Percentiles rank a stretch among this genome's conserved stretches.
Evolutionary conservation across 352 stramenopile genomes (phyloP).

Genomic region (Aphanomyces cochlioides): DNA sequence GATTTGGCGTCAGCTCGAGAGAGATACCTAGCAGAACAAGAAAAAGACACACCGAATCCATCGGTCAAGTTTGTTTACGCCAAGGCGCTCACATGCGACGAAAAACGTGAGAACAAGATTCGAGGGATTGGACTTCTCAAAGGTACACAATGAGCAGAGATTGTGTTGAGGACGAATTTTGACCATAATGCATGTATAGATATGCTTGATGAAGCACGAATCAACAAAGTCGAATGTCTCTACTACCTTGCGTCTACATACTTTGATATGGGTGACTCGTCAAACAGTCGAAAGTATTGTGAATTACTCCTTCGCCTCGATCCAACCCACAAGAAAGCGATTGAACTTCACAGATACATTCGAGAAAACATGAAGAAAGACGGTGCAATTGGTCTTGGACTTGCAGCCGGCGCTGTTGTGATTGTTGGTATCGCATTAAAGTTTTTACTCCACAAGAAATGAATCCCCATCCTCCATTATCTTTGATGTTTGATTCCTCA

Average conservation of each 20-base stretch:
- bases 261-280: slow-evolving; percentile 20
- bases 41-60: slow-evolving; percentile 23
- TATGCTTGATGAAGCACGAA: slow-evolving; percentile 18
- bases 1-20: slow-evolving; percentile 24
- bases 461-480: neutral
- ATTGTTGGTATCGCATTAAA: slow-evolving; percentile 21
- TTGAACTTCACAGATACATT: slow-evolving; percentile 20
- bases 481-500: neutral
- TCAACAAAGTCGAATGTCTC: slow-evolving; percentile 26
- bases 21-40: slow-evolving; percentile 25
- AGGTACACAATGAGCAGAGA: slow-evolving; percentile 3
- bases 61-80: slow-evolving; percentile 29
- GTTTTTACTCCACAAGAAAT: slow-evolving; percentile 27
- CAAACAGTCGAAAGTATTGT: slow-evolving; percentile 22
- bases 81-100: slow-evolving; percentile 18
- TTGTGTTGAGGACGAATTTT: neutral
- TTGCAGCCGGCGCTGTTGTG: slow-evolving; percentile 21
- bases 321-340: slow-evolving; percentile 25
- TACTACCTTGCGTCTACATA: slow-evolving; percentile 16
- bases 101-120: slow-evolving; percentile 27
- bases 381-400: slow-evolving; percentile 16
- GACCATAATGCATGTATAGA: slow-evolving; percentile 1
- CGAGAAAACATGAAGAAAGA: slow-evolving; percentile 20
- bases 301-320: slow-evolving; percentile 24
- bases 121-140: slow-evolving; percentile 19